These are phyloP conservation scores for Desmodesmus armatus DNA, from an alignment of 139 green algal genomes.

Conservation along the genomic window DNA sequence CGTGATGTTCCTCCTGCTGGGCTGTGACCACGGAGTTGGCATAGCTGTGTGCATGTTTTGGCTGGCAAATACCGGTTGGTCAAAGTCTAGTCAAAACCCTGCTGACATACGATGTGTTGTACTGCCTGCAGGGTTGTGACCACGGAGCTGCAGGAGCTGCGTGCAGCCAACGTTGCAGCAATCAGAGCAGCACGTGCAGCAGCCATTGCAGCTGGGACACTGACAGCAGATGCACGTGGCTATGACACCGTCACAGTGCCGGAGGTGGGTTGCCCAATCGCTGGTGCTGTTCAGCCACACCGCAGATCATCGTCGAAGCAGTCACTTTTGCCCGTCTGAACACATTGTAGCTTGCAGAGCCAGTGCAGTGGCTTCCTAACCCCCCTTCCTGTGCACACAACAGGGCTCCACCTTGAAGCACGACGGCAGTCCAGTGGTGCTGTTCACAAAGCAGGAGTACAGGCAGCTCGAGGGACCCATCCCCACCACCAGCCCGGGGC, in stretches of 20 bases:
- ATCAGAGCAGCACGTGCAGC: constrained; percentile 38
- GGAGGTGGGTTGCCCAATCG: constrained; percentile 40
- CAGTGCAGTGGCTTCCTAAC: neutral
- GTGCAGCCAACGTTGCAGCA: constrained; percentile 35
- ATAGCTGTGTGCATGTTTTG: too few species aligned
- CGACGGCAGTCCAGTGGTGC: constrained; percentile 53
- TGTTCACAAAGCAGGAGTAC: constrained; percentile 60
- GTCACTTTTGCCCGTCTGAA: too few species aligned
- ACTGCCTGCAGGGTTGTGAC: constrained; percentile 39
- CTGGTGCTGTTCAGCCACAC: too few species aligned
- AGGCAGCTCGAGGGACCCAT: constrained; percentile 8
- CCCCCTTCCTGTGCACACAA: too few species aligned
- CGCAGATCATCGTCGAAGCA: too few species aligned
- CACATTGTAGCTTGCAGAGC: too few species aligned
- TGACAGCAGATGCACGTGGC: constrained; percentile 41
- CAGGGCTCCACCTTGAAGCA: constrained; percentile 45
- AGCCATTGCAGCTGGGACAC: neutral
- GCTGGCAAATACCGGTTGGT: too few species aligned
- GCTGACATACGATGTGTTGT: too few species aligned
- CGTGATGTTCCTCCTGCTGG: too few species aligned
- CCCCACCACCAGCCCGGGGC: neutral
- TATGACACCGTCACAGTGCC: constrained; percentile 62
- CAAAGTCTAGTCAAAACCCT: too few species aligned
- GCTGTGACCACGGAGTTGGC: too few species aligned
- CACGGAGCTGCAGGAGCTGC: neutral